Evolutionary conservation across 139 green algal species (phyloP).

Genomic region (Chlamydomonas incerta): DNA sequence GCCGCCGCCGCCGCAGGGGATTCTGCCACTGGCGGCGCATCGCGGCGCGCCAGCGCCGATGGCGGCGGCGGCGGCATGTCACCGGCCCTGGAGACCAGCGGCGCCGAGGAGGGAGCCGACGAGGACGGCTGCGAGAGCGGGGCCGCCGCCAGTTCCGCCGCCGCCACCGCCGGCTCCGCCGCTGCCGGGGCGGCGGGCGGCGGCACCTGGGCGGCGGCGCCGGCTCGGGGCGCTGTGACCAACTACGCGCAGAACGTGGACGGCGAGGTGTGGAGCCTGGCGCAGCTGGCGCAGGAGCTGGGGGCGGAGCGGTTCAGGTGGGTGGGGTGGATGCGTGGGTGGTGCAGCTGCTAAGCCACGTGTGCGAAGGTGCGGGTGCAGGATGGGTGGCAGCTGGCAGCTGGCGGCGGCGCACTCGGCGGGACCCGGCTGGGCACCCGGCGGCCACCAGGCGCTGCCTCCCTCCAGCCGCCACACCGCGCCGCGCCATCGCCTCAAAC

Average conservation of each 20-base stretch:
- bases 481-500: too few relatives aligned
- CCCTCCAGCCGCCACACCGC: too few relatives aligned
- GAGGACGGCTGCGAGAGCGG: background rate
- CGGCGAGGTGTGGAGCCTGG: constrained; percentile 62
- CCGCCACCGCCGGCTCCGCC: background rate
- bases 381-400: too few relatives aligned
- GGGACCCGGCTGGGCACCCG: too few relatives aligned
- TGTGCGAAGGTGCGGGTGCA: too few relatives aligned
- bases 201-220: background rate
- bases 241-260: constrained; percentile 69
- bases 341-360: too few relatives aligned
- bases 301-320: constrained; percentile 30
- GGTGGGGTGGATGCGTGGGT: background rate
- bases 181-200: background rate
- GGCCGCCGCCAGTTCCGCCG: background rate
- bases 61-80: too few relatives aligned
- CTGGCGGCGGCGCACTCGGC: too few relatives aligned
- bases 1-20: too few relatives aligned
- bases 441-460: too few relatives aligned
- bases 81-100: background rate
- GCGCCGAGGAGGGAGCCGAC: background rate
- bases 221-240: constrained; percentile 42
- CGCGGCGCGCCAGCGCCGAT: too few relatives aligned
- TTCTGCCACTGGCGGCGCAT: too few relatives aligned
- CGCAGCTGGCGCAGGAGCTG: constrained; percentile 46